Evolutionary conservation across 2,329 filamentous ascomycete species (phyloP).

Genomic region (Emericellopsis cladophorae): DNA sequence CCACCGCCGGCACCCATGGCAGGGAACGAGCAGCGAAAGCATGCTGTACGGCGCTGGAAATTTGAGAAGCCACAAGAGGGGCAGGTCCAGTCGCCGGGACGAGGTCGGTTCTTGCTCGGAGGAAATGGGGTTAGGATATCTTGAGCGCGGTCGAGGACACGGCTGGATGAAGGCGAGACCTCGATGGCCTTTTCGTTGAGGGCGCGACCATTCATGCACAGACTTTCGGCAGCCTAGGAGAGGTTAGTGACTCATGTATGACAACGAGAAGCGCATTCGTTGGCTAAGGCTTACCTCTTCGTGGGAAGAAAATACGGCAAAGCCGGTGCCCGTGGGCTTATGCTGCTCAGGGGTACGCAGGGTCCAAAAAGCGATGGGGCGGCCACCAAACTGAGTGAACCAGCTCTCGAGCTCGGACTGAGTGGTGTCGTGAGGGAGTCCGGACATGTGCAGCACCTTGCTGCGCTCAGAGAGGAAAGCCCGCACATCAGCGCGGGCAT

Average conservation of each 20-base stretch:
- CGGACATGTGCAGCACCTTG: constrained; percentile 97
- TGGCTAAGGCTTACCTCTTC: constrained; percentile 67
- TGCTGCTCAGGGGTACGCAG: constrained; percentile 95
- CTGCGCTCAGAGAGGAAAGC: constrained; percentile 93
- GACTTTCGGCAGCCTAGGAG: constrained; percentile 79
- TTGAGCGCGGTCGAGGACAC: constrained; percentile 86
- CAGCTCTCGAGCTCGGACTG: constrained; percentile 98
- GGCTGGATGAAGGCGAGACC: constrained; percentile 93
- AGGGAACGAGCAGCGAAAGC: constrained; percentile 99
- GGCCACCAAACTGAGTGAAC: constrained; percentile 97
- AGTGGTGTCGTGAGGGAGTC: constrained; percentile 92
- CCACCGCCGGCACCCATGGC: constrained; percentile 56
- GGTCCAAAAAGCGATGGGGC: constrained; percentile 98
- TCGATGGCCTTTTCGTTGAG: constrained; percentile 98
- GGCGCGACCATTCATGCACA: constrained; percentile 98
- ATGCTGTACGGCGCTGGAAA: constrained; percentile 95
- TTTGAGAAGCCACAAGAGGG: constrained; percentile 98
- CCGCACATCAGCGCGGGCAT: constrained; percentile 89
- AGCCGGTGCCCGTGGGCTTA: constrained; percentile 97
- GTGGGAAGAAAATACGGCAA: constrained; percentile 96
- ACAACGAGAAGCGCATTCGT: not conserved
- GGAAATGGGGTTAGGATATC: constrained; percentile 96
- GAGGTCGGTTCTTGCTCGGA: constrained; percentile 93
- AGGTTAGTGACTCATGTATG: not conserved
- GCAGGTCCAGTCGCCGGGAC: constrained; percentile 97